Conservation (phyloP, 1,139 yeast species). For the Hanseniaspora gamundiae region DNA sequence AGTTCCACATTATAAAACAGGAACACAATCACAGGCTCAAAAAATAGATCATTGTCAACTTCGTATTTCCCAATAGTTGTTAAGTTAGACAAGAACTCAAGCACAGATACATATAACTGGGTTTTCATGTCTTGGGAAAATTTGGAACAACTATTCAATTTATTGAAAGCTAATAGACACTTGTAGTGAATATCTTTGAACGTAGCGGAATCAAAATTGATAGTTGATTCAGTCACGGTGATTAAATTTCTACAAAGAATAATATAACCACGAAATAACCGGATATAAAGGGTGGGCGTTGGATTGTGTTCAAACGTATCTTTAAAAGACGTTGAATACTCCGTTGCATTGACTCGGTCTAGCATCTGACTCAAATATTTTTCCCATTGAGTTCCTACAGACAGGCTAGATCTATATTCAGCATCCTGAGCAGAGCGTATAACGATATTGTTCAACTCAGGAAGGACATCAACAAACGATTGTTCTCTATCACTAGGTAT, state of each 20-base stretch:
- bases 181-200: background rate
- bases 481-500: background rate
- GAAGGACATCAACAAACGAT: background rate
- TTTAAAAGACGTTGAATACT: conserved; percentile 4
- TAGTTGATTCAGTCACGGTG: background rate
- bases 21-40: background rate
- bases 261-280: conserved; percentile 4
- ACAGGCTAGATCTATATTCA: conserved; percentile 14
- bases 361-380: conserved; percentile 8
- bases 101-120: background rate
- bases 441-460: conserved; percentile 15
- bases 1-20: background rate
- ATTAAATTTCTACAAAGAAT: conserved; percentile 4
- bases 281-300: conserved; percentile 1
- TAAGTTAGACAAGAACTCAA: conserved; percentile 3
- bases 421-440: conserved; percentile 17
- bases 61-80: conserved; percentile 2
- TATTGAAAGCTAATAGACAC: background rate
- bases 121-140: background rate
- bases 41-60: background rate
- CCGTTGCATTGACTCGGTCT: conserved; percentile 5
- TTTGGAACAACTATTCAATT: background rate
- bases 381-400: conserved; percentile 14
- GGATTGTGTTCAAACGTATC: conserved; percentile 9
- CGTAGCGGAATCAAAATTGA: background rate